Conservation (phyloP, 257 asterid species). For the Salvia miltiorrhiza region DNA sequence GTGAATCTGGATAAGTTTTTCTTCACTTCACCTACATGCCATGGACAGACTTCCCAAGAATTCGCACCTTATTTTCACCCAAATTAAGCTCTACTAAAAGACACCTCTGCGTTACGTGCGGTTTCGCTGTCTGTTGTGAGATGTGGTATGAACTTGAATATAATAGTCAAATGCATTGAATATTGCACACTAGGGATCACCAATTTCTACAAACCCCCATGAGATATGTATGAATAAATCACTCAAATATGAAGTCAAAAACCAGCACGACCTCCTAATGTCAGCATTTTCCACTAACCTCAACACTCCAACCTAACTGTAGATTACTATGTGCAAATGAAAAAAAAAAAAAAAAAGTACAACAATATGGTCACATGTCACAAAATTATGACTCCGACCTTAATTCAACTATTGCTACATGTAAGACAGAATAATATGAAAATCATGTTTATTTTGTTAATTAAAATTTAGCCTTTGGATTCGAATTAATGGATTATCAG, state of each 20-base stretch:
- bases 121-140: slow-evolving; percentile 13
- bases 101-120: slow-evolving; percentile 24
- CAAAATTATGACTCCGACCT: too few species aligned
- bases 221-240: slow-evolving; percentile 30
- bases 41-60: slow-evolving; percentile 17
- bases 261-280: background rate
- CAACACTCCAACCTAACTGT: too few species aligned
- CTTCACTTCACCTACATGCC: too few species aligned
- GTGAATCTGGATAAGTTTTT: slow-evolving; percentile 5
- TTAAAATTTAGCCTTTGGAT: too few species aligned
- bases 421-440: too few species aligned
- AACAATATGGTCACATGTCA: too few species aligned
- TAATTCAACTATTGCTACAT: too few species aligned
- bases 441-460: too few species aligned
- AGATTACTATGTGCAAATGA: too few species aligned
- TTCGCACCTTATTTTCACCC: slow-evolving; percentile 7
- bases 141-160: slow-evolving; percentile 25
- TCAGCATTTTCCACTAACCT: background rate
- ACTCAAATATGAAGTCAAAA: slow-evolving; percentile 7
- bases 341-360: too few species aligned
- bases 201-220: background rate
- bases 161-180: slow-evolving; percentile 25
- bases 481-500: too few species aligned
- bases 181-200: background rate
- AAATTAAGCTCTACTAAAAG: slow-evolving; percentile 10